Percentiles rank a stretch among this genome's conserved stretches.
Evolutionary conservation across 805 yeast species (phyloP).

Genomic region (Lipomyces kockii): DNA sequence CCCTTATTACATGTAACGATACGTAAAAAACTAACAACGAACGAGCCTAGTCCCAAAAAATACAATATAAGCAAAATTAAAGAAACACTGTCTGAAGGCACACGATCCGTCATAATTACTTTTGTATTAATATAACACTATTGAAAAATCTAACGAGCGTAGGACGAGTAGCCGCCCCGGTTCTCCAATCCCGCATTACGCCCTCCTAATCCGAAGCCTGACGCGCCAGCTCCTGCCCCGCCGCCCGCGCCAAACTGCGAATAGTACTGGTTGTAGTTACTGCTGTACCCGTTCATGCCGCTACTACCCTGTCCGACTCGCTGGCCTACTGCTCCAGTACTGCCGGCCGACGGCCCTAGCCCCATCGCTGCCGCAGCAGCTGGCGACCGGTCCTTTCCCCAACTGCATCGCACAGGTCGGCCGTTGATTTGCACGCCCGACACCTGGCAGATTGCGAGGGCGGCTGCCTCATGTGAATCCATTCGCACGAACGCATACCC

Average conservation of each 20-base stretch:
- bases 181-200: conserved; percentile 13
- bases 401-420: conserved; percentile 77
- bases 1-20: conserved; percentile 1
- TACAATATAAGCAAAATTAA: not conserved
- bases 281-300: conserved; percentile 5
- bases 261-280: conserved; percentile 11
- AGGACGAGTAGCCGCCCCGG: conserved; percentile 11
- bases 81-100: not conserved
- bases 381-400: conserved; percentile 67
- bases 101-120: not conserved
- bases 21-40: not conserved
- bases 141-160: not conserved
- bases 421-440: conserved; percentile 69
- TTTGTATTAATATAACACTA: not conserved
- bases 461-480: conserved; percentile 87
- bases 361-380: conserved; percentile 24
- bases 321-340: conserved; percentile 3
- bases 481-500: conserved; percentile 90
- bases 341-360: not conserved
- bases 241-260: conserved; percentile 6
- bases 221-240: conserved; percentile 13
- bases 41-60: conserved; percentile 2
- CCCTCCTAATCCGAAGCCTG: conserved; percentile 14
- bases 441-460: conserved; percentile 81
- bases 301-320: conserved; percentile 56